Evolutionary conservation across 345 rosid species (phyloP), one percentile per base, ranked within the genome.

Genomic region (Bruguiera parviflora): DNA sequence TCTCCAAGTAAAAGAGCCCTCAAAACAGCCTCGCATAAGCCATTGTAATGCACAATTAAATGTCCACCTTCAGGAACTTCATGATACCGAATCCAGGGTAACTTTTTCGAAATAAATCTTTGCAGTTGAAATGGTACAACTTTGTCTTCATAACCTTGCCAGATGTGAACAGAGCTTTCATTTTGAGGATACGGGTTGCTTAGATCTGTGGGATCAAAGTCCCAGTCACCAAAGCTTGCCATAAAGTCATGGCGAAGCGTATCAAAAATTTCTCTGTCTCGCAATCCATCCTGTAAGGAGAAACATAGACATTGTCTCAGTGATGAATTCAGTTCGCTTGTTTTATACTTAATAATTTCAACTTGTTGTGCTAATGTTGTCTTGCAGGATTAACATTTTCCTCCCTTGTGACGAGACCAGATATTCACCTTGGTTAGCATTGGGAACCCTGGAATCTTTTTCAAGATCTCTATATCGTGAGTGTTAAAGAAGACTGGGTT

Each of bases 51-150:
- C 58, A 94, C 88, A 37, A 91, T 84, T 71, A 94, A 69, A 72
- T 94, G 98, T 11, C 98, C 98, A 32, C 98, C 98, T 37, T 82
- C 87, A 53, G 87, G 83, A 33, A 94, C 85, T 76, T 94, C 98
- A 39, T 94, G 98, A 33, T 94, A 89, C 68, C 56, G 83, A 64
- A 91, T 86, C 97, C 98, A 94, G 2, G 92, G 88, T 28, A 91
- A 66, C 79, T 84, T 87, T 51, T 35, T 66, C 4, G 88, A 79
- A 55, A 91, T 77, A 72, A 65, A 86, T 58, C 97, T 77, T 64
- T 88, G 96, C 29, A 91, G 84, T 75, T 94, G 87, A 73, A 67
- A 80, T 2, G 98, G 92, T 52, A 94, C 92, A 20, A 94, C 88
- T 80, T 84, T 94, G 74, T 94, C 98, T 77, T 89, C 90, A 20